Conservation (phyloP, 2,329 filamentous ascomycete species). For the Colletotrichum sp. region DNA sequence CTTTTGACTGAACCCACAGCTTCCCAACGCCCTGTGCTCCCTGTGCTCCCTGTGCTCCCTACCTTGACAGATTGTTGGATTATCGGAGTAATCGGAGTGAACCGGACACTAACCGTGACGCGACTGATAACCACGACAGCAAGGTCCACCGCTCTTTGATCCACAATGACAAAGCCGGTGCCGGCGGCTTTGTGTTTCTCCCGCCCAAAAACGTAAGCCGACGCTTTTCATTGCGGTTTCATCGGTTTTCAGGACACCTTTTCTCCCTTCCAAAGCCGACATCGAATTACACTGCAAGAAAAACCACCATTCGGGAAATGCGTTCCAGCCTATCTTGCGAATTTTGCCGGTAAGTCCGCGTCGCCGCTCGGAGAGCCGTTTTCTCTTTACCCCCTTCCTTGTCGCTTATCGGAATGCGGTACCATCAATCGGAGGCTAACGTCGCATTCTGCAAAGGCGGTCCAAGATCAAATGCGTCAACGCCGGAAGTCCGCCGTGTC, state of each 20-base stretch:
- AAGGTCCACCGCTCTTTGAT: not conserved
- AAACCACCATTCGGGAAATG: constrained; percentile 24
- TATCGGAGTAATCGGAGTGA: not conserved
- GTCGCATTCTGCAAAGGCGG: constrained; percentile 24
- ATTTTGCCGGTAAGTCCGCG: constrained; percentile 31
- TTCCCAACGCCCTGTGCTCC: not conserved
- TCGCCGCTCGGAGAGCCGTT: not conserved
- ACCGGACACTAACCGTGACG: not conserved
- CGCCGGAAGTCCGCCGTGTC: constrained; percentile 32
- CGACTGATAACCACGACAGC: not conserved
- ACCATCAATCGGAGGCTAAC: not conserved
- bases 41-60: not conserved
- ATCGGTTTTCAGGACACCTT: constrained; percentile 8
- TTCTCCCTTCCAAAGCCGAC: not conserved
- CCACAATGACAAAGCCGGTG: constrained; percentile 1
- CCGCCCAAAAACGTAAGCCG: constrained; percentile 4
- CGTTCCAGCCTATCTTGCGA: constrained; percentile 39
- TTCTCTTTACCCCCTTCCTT: not conserved
- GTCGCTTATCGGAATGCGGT: not conserved
- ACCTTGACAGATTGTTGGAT: not conserved
- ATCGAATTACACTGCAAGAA: not conserved
- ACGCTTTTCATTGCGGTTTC: not conserved
- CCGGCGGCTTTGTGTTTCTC: not conserved
- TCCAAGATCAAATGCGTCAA: constrained; percentile 41
- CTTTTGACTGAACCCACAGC: not conserved